Percentiles rank a stretch among this genome's conserved stretches.
Conservation (phyloP, 176 grass and related monocot genomes). For the Thinopyrum elongatum region DNA sequence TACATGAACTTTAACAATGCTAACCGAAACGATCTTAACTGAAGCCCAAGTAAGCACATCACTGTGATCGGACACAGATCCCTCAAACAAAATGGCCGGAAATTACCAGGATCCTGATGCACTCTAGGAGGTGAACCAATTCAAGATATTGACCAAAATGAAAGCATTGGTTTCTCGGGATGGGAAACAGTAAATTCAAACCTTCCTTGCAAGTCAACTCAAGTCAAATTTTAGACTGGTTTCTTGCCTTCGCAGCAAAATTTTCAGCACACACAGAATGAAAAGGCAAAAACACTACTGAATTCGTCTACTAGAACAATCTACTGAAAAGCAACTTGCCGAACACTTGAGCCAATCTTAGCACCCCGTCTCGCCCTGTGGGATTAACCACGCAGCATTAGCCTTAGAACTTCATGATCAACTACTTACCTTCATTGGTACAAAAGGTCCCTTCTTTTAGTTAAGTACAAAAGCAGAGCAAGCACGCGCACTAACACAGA, state of each 20-base stretch:
- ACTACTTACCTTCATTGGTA: not conserved
- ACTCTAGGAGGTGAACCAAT: not conserved
- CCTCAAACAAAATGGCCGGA: not conserved
- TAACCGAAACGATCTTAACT: not conserved
- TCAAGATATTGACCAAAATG: not conserved
- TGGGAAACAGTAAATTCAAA: not conserved
- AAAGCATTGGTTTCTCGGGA: not conserved
- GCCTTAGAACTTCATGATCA: not conserved
- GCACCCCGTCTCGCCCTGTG: not conserved
- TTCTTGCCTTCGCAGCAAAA: conserved; percentile 16
- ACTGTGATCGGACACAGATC: not conserved
- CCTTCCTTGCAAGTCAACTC: conserved; percentile 39
- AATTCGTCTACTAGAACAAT: not conserved
- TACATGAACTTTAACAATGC: not conserved
- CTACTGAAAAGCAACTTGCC: conserved; percentile 8
- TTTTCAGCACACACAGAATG: conserved; percentile 11
- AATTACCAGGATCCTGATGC: not conserved
- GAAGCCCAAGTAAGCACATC: not conserved
- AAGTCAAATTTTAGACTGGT: conserved; percentile 31
- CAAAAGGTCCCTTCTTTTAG: not conserved
- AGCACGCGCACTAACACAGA: not conserved
- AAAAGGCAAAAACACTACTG: not conserved
- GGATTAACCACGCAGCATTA: not conserved
- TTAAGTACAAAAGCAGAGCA: not conserved
- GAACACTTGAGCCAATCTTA: not conserved